Evolutionary conservation across 2,329 filamentous ascomycete genomes (phyloP).

Genomic region (Pestalotiopsis fici): DNA sequence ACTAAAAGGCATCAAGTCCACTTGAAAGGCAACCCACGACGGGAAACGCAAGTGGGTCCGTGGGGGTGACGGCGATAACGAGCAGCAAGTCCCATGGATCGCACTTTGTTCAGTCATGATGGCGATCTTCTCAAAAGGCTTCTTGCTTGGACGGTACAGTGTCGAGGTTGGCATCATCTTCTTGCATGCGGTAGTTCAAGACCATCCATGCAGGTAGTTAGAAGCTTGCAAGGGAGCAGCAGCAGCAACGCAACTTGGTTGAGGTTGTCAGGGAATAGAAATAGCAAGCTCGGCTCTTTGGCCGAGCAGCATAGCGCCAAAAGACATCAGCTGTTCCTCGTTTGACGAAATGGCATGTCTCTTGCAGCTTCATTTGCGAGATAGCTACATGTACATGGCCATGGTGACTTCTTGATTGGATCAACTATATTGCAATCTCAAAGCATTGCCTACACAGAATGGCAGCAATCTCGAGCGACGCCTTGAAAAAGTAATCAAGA

Average conservation of each 20-base stretch:
- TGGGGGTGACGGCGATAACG: not conserved
- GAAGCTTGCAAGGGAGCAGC: not conserved
- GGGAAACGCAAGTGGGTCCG: constrained; percentile 7
- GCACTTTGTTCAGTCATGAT: too few species aligned
- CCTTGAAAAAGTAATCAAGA: not conserved
- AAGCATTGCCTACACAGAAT: not conserved
- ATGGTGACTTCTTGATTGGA: not conserved
- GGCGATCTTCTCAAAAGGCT: not conserved
- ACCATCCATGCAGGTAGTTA: too few species aligned
- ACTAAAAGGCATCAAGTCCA: not conserved
- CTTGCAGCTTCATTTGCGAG: not conserved
- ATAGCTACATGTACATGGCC: not conserved
- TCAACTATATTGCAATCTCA: not conserved
- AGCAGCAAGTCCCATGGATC: not conserved
- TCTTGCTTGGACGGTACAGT: not conserved
- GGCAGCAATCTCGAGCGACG: not conserved
- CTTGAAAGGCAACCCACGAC: constrained; percentile 6
- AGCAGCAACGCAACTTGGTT: not conserved
- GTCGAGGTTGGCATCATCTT: not conserved
- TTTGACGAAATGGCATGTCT: not conserved
- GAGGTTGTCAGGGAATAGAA: not conserved
- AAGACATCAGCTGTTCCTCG: constrained; percentile 5
- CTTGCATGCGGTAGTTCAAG: not conserved
- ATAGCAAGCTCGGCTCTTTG: not conserved
- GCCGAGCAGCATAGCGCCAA: not conserved